These are phyloP conservation scores for Mycena pura DNA, from an alignment of 768 basidiomycete species.

Conservation along the genomic window DNA sequence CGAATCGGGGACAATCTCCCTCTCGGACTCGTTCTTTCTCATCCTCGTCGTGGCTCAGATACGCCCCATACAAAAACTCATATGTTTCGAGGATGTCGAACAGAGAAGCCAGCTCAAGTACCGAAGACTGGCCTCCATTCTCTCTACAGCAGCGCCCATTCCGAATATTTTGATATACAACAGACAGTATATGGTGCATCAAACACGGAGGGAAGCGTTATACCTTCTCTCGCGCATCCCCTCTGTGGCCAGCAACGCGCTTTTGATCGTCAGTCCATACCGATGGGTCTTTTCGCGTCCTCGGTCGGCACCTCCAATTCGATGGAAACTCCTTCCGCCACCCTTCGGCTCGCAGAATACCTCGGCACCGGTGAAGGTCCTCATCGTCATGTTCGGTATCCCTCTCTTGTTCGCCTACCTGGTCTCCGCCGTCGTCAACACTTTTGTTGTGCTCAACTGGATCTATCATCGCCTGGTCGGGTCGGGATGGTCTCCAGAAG, in stretches of 20 bases:
- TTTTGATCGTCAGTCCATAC: slow-evolving; percentile 5
- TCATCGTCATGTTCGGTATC: slow-evolving; percentile 20
- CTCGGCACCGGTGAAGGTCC: not conserved
- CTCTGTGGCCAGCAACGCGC: not conserved
- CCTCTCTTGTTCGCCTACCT: slow-evolving; percentile 25
- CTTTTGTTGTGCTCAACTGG: slow-evolving; percentile 6
- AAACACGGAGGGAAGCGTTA: not conserved
- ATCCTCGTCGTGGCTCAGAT: slow-evolving; percentile 19
- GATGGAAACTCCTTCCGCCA: slow-evolving; percentile 18
- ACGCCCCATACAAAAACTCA: slow-evolving; percentile 10
- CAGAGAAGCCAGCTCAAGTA: not conserved
- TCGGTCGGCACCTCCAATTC: slow-evolving; percentile 2
- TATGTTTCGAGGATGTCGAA: slow-evolving; percentile 5
- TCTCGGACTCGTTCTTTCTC: slow-evolving; percentile 18
- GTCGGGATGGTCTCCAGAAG: slow-evolving; percentile 13
- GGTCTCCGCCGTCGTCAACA: slow-evolving; percentile 16
- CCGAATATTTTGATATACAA: slow-evolving; percentile 21
- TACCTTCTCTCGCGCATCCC: slow-evolving; percentile 12
- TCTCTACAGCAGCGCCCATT: slow-evolving; percentile 5
- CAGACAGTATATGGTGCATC: slow-evolving; percentile 4
- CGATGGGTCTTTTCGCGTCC: slow-evolving; percentile 10
- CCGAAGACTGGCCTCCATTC: not conserved
- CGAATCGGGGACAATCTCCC: slow-evolving; percentile 11
- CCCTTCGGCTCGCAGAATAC: not conserved
- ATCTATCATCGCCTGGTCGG: not conserved